These are phyloP conservation scores for Fusarium nanum DNA, from an alignment of 2,329 filamentous ascomycete species.

Conservation along the genomic window DNA sequence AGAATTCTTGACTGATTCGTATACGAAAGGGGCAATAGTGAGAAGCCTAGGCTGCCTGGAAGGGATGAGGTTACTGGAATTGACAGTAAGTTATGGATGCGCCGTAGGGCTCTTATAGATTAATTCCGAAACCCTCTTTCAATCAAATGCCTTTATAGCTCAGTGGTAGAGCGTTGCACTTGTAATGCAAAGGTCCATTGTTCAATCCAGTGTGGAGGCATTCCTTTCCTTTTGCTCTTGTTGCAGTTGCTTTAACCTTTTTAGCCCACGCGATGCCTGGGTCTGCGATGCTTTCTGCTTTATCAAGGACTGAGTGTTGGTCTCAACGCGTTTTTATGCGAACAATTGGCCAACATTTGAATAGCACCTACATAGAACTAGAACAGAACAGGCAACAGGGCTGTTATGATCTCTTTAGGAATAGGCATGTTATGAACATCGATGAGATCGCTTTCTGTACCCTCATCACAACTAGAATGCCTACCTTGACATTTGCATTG, in stretches of 20 bases:
- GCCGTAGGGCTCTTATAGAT: neutral
- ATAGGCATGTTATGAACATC: neutral
- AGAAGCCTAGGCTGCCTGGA: neutral
- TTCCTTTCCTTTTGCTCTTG: neutral
- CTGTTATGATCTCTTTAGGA: neutral
- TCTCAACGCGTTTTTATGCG: neutral
- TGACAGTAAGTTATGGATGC: neutral
- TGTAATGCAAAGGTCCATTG: conserved; percentile 43
- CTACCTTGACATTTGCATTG: neutral
- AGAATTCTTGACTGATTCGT: neutral
- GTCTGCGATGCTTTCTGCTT: neutral
- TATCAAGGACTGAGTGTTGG: neutral
- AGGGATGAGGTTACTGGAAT: neutral
- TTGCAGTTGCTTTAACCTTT: neutral
- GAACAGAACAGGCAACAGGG: neutral
- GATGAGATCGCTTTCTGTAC: neutral
- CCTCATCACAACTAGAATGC: neutral
- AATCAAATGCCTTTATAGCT: conserved; percentile 34
- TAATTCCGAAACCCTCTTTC: no score
- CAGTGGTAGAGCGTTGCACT: conserved; percentile 43
- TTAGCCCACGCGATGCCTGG: neutral
- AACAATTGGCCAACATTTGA: neutral
- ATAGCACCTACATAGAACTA: neutral
- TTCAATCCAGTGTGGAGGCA: conserved; percentile 43
- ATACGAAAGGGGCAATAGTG: neutral